Conservation (phyloP, 495 filamentous ascomycete species). For the Penicillium riverlandense region DNA sequence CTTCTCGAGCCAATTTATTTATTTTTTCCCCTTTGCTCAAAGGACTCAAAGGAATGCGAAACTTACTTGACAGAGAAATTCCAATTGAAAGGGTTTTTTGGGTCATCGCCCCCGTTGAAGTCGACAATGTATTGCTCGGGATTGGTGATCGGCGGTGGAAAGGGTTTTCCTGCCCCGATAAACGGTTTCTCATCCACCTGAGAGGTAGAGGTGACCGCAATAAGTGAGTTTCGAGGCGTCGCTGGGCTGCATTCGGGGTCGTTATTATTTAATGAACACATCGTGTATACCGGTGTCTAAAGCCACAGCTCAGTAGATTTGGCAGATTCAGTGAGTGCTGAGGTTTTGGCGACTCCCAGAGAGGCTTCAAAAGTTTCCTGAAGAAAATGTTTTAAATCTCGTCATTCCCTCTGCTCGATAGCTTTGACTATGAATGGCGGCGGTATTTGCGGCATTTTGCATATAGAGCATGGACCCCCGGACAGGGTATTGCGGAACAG, state of each 20-base stretch:
- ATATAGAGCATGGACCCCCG: not conserved
- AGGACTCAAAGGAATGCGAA: not conserved
- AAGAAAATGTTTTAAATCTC: too few relatives aligned
- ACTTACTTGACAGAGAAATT: slow-evolving; percentile 20
- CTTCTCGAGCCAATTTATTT: not conserved
- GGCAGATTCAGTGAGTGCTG: too few relatives aligned
- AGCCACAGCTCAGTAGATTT: too few relatives aligned
- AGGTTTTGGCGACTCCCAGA: not conserved
- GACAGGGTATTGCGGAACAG: not conserved
- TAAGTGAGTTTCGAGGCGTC: too few relatives aligned
- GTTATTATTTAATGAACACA: too few relatives aligned
- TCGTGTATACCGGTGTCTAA: too few relatives aligned
- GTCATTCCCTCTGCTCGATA: too few relatives aligned
- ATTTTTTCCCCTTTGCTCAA: too few relatives aligned
- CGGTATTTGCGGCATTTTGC: not conserved
- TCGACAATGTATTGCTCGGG: slow-evolving; percentile 43
- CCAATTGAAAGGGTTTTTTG: slow-evolving; percentile 49
- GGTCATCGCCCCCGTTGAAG: slow-evolving; percentile 44
- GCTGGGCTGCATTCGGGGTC: too few relatives aligned
- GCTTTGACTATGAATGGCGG: too few relatives aligned
- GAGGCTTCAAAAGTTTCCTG: too few relatives aligned
- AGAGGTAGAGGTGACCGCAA: too few relatives aligned
- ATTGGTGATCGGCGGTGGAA: slow-evolving; percentile 34
- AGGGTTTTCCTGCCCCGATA: slow-evolving; percentile 27
- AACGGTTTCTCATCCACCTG: slow-evolving; percentile 6